Evolutionary conservation across 306 rosid genomes (phyloP).

Genomic region (Medicago truncatula): MtrunA17r5.0-ANR NC_053046.1:41314501-41315000

Average conservation of each 20-base stretch:
- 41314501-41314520: constrained; percentile 96
- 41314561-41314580: constrained; percentile 91
- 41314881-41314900: constrained; percentile 93
- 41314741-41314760: constrained; percentile 39
- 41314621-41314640: constrained; percentile 82
- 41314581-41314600: constrained; percentile 83
- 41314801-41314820: constrained; percentile 14
- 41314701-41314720: constrained; percentile 73
- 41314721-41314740: constrained; percentile 61
- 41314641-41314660: constrained; percentile 89
- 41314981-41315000: constrained; percentile 94
- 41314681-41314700: constrained; percentile 85
- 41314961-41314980: constrained; percentile 93
- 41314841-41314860: constrained; percentile 73
- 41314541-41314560: constrained; percentile 96
- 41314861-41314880: constrained; percentile 87
- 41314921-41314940: constrained; percentile 91
- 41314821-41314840: neutral
- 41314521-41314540: constrained; percentile 85
- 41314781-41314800: constrained; percentile 20
- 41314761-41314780: constrained; percentile 27
- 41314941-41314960: constrained; percentile 94
- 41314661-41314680: constrained; percentile 93
- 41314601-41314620: constrained; percentile 98
- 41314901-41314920: constrained; percentile 85